phyloP scores from a whole-genome alignment of 352 stramenopile species.

The Phytophthora citrophthora region DNA sequence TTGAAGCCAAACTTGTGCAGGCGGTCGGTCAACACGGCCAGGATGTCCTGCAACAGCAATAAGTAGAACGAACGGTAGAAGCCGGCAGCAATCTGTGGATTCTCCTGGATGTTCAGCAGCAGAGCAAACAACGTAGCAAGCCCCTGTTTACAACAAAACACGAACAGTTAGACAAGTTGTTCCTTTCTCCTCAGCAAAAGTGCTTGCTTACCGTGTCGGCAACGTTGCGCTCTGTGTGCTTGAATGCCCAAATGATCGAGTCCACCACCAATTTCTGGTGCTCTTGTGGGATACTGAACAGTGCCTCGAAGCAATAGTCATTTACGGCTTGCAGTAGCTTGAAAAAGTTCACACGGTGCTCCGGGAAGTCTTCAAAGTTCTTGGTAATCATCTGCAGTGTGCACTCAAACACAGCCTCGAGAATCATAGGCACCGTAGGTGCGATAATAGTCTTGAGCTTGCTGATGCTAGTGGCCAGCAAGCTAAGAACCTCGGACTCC shows the following conservation, averaged over 20 bases:
- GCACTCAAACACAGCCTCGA: constrained; percentile 98
- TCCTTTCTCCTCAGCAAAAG: not conserved
- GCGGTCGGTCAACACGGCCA: constrained; percentile 98
- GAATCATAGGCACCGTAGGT: constrained; percentile 92
- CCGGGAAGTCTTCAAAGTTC: constrained; percentile 99
- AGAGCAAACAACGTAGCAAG: constrained; percentile 97
- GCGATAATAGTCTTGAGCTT: constrained; percentile 94
- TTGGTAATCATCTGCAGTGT: constrained; percentile 99
- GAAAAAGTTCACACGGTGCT: constrained; percentile 99
- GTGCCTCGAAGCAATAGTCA: constrained; percentile 96
- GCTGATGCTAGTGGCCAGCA: constrained; percentile 97
- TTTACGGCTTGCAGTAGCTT: constrained; percentile 96
- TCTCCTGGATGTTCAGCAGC: constrained; percentile 96
- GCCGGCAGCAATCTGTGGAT: constrained; percentile 93
- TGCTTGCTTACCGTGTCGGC: constrained; percentile 90
- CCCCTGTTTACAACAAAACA: constrained; percentile 54
- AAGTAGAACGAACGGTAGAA: constrained; percentile 99
- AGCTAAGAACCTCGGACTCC: constrained; percentile 93
- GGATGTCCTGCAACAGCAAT: constrained; percentile 93
- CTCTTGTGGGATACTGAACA: constrained; percentile 97
- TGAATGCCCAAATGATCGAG: constrained; percentile 99
- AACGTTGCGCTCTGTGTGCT: constrained; percentile 99
- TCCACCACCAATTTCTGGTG: constrained; percentile 99
- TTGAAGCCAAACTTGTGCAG: constrained; percentile 99
- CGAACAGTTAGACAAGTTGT: not conserved